phyloP scores from a whole-genome alignment of 345 rosid genomes.

The Streptanthus diversifolius region DNA sequence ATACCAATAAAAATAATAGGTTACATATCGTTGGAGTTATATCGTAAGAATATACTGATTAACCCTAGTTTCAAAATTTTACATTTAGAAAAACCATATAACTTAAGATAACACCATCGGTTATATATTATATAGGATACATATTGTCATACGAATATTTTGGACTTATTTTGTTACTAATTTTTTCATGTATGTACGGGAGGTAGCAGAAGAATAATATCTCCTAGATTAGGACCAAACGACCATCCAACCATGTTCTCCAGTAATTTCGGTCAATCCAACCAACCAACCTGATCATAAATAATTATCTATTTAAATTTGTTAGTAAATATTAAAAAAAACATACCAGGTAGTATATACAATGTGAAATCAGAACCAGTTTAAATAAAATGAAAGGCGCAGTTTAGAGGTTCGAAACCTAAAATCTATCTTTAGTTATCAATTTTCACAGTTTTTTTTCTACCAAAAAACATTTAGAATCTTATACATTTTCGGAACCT shows the following conservation, averaged over 20 bases:
- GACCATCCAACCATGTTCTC: slow-evolving; percentile 22
- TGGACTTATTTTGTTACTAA: neutral
- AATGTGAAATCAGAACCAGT: neutral
- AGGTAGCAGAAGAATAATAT: slow-evolving; percentile 24
- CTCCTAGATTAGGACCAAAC: slow-evolving; percentile 23
- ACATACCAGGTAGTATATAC: neutral
- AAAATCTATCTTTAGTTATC: no score
- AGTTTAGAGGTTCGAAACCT: no score
- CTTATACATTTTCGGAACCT: no score
- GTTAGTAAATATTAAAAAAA: no score
- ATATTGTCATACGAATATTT: neutral
- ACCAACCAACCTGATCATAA: neutral
- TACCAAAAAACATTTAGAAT: no score
- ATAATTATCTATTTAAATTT: neutral
- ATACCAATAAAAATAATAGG: neutral
- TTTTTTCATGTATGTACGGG: slow-evolving; percentile 11
- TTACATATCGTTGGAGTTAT: neutral
- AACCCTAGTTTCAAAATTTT: neutral
- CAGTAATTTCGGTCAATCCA: neutral
- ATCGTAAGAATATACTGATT: neutral
- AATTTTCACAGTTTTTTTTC: no score
- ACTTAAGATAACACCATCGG: neutral
- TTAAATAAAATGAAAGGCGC: no score
- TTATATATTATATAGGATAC: neutral
- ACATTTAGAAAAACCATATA: neutral